Evolutionary conservation across 2,329 filamentous ascomycete species (phyloP), one percentile per base, ranked within the genome.

Genomic region (Fusarium albidum): DNA sequence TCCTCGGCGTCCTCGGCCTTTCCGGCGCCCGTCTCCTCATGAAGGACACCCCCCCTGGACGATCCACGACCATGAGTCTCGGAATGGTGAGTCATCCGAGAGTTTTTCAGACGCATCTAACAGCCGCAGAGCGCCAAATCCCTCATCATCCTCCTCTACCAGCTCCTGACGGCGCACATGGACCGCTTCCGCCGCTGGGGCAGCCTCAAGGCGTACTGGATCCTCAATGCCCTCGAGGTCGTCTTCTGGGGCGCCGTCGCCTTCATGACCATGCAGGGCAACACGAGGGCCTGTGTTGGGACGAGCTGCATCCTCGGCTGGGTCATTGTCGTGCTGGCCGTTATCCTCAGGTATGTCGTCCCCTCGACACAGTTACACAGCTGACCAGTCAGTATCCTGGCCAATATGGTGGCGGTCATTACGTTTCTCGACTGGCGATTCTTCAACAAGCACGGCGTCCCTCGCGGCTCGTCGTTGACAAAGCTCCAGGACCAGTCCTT

Each of bases 141-240:
- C 1, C 59, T 78, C 18, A 52, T 75, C 34, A 65, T 79, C 46
- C 21, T 79, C 52, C 35, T 53, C 9, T 79, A 79, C 55, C 71
- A 77, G 49, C 55, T 79, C 37, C 57, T 76, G 3, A 72, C 72
- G 21, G 69, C 73, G 33, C 71, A 76, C 50, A 56, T 70, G 11
- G 32, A 52, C 5, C 55, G 57, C 2, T 68, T 77, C 45, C 52
- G 64, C 11, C 68, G 65, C 48, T 79, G 73, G 73, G 66, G 57
- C 25, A 75, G 69, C 59, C 61, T 73, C 6, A 79, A 77, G 61
- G 75, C 75, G 6, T 71, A 76, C 58, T 57, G 67, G 5, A 73
- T 78, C 29, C 65, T 79, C 49, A 76, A 75, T 62, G 65, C 55
- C 38, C 61, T 78, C 13, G 76, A 79, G 55, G 57, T 74, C 12